These are phyloP conservation scores for Persicaria maculosa DNA, from an alignment of 148 eudicot species.

Conservation along the genomic window DNA sequence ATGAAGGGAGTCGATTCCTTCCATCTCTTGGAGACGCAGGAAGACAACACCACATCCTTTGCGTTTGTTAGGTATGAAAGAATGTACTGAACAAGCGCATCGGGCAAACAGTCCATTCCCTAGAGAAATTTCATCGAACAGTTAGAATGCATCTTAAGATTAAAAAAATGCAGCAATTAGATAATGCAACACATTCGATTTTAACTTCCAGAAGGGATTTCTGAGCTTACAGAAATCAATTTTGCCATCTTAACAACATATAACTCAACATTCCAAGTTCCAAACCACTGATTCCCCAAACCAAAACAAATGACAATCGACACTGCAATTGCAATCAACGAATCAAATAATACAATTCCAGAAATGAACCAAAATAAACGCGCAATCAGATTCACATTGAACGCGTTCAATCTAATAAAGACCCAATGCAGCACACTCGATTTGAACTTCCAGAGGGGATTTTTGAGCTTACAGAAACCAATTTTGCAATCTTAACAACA, in stretches of 20 bases:
- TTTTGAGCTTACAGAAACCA: not conserved
- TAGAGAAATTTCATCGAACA: conserved; percentile 32
- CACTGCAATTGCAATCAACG: not conserved
- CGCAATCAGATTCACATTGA: no score
- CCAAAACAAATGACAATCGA: not conserved
- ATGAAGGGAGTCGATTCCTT: conserved; percentile 66
- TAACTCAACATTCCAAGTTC: not conserved
- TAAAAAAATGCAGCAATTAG: no score
- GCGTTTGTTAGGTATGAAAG: conserved; percentile 66
- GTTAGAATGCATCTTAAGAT: conserved; percentile 9
- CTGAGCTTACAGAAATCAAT: not conserved
- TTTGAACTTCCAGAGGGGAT: not conserved
- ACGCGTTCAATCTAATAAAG: no score
- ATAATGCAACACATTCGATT: not conserved
- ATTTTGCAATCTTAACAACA: not conserved
- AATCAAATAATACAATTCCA: no score
- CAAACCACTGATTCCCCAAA: not conserved
- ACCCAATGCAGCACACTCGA: no score
- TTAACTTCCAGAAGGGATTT: not conserved
- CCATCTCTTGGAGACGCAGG: conserved; percentile 74
- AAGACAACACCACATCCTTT: conserved; percentile 74
- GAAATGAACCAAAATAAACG: no score
- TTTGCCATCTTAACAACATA: not conserved
- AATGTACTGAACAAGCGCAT: conserved; percentile 70
- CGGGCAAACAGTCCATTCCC: conserved; percentile 78